A percentile compares a stretch with the other conserved stretches of the same genome.
These are phyloP conservation scores for Diaporthe sp. DNA, from an alignment of 2,329 filamentous ascomycete species.

Conservation along the genomic window DNA sequence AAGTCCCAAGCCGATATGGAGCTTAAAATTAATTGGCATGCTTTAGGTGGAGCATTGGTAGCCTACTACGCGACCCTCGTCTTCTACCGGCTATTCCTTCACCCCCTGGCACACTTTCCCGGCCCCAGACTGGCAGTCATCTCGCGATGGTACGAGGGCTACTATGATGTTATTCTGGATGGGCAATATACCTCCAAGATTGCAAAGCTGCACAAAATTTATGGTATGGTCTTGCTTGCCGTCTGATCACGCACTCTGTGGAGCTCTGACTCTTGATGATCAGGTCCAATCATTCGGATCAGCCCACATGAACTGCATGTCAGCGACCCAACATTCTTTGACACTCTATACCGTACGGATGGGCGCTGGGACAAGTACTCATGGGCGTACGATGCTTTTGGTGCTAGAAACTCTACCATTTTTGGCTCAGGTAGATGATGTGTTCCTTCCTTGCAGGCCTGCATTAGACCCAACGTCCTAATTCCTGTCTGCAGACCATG, in stretches of 20 bases:
- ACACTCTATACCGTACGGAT: slow-evolving; percentile 40
- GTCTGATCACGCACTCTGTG: no score
- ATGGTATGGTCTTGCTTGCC: slow-evolving; percentile 48
- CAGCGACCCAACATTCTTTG: slow-evolving; percentile 40
- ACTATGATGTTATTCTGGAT: slow-evolving; percentile 58
- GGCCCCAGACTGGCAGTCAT: slow-evolving; percentile 57
- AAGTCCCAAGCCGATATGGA: not conserved
- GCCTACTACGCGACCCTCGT: not conserved
- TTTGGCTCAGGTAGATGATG: slow-evolving; percentile 23
- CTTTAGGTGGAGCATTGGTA: not conserved
- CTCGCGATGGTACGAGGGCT: slow-evolving; percentile 58
- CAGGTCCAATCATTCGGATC: slow-evolving; percentile 43
- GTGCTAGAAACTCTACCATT: slow-evolving; percentile 9
- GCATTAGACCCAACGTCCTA: not conserved
- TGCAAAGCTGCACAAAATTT: slow-evolving; percentile 56
- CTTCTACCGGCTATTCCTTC: slow-evolving; percentile 52
- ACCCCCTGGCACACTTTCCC: slow-evolving; percentile 55
- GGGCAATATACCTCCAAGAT: slow-evolving; percentile 60
- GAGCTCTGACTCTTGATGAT: not conserved
- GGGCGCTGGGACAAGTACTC: slow-evolving; percentile 38
- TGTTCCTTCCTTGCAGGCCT: not conserved
- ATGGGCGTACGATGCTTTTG: slow-evolving; percentile 34
- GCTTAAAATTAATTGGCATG: not conserved
- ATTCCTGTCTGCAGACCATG: slow-evolving; percentile 24
- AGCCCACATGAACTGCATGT: slow-evolving; percentile 43